Evolutionary conservation across 768 basidiomycete species (phyloP).

Genomic region (Mycena alexandri): DNA sequence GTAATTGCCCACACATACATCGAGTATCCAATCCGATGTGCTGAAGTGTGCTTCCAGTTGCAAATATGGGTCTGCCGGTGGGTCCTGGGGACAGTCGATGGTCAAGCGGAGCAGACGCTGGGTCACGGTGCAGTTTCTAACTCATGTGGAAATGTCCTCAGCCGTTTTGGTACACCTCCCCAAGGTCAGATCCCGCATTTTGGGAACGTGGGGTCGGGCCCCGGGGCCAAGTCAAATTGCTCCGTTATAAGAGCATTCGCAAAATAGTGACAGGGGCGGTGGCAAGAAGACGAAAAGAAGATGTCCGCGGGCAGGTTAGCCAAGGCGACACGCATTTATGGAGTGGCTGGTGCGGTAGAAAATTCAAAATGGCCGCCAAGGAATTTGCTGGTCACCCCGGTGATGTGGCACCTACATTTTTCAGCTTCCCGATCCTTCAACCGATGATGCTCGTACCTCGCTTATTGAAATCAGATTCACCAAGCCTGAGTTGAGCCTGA

Average conservation of each 20-base stretch:
- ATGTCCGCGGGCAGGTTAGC: not conserved
- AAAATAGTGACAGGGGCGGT: not conserved
- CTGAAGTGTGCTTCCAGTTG: not conserved
- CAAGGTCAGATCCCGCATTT: not conserved
- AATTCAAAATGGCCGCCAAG: not conserved
- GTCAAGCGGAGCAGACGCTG: not conserved
- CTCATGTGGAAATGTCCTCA: not conserved
- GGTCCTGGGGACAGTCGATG: not conserved
- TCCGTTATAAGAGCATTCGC: too few relatives aligned
- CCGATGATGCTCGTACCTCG: too few relatives aligned
- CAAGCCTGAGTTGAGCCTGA: too few relatives aligned
- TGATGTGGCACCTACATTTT: not conserved
- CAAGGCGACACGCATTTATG: not conserved
- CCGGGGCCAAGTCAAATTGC: too few relatives aligned
- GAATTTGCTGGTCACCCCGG: too few relatives aligned
- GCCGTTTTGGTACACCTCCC: too few relatives aligned
- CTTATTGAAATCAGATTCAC: too few relatives aligned
- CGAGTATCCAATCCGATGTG: not conserved
- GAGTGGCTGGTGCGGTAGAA: slow-evolving; percentile 1
- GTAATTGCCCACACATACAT: not conserved
- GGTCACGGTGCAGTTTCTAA: not conserved
- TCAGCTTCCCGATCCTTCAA: not conserved
- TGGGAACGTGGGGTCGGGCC: not conserved
- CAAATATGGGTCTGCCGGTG: not conserved
- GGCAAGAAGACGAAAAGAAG: not conserved